phyloP scores from a whole-genome alignment of 176 grass and related monocot species.

The Elymus sibiricus region DNA sequence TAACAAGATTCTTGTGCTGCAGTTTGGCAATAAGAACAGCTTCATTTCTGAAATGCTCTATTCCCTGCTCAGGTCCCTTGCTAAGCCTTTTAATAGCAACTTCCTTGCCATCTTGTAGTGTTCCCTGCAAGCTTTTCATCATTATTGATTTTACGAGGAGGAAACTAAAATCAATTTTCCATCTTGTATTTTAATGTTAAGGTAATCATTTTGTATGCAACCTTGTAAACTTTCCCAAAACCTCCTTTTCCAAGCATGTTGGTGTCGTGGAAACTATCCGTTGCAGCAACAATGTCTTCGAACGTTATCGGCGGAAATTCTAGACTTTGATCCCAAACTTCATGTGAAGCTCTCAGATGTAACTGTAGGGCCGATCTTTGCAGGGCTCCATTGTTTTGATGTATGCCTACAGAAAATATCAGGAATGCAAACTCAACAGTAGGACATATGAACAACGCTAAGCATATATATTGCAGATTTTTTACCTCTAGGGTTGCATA shows the following conservation, averaged over 20 bases:
- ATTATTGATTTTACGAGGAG: neutral
- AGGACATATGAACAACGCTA: no score
- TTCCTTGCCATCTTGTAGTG: slow-evolving; percentile 19
- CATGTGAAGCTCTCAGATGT: no score
- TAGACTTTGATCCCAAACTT: neutral
- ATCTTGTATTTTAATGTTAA: neutral
- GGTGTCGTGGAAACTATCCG: slow-evolving; percentile 37
- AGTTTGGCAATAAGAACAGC: slow-evolving; percentile 55
- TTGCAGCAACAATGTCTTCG: slow-evolving; percentile 2
- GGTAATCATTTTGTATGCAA: slow-evolving; percentile 2
- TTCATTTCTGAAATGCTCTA: slow-evolving; percentile 67
- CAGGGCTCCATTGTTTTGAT: no score
- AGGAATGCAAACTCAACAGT: no score
- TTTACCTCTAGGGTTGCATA: no score
- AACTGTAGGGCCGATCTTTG: no score
- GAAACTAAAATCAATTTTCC: no score
- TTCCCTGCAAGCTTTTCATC: neutral
- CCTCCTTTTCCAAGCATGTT: slow-evolving; percentile 55
- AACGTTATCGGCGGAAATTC: slow-evolving; percentile 20
- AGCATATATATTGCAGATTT: no score
- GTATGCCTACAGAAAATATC: no score
- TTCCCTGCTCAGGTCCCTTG: slow-evolving; percentile 43
- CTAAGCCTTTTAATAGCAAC: slow-evolving; percentile 59
- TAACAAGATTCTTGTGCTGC: slow-evolving; percentile 61
- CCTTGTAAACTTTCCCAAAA: slow-evolving; percentile 55